These are phyloP conservation scores for Digitaria exilis DNA, from an alignment of 202 grass and related monocot species.

Conservation along the genomic window DNA sequence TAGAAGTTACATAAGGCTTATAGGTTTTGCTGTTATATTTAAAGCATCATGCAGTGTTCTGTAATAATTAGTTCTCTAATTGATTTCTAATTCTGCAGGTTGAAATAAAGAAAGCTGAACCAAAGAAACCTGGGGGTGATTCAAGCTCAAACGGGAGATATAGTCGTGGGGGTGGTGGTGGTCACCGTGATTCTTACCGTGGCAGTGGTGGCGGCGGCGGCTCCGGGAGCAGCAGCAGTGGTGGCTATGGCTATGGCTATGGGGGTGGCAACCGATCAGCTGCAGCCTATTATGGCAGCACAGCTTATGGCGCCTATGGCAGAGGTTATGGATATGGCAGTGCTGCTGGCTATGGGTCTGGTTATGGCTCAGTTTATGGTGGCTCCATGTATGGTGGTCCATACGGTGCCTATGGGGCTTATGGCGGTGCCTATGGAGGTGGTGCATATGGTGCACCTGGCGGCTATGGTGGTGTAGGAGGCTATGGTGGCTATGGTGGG, in stretches of 20 bases:
- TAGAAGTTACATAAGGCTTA: not conserved
- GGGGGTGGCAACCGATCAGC: constrained; percentile 58
- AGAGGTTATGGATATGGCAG: constrained; percentile 63
- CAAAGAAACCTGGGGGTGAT: constrained; percentile 84
- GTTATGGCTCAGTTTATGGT: constrained; percentile 64
- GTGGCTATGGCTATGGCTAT: constrained; percentile 60
- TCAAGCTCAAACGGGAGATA: constrained; percentile 57
- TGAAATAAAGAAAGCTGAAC: constrained; percentile 98
- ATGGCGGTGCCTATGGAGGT: constrained; percentile 51
- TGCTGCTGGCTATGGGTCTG: constrained; percentile 54
- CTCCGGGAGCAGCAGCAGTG: constrained; percentile 38
- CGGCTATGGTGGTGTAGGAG: constrained; percentile 55
- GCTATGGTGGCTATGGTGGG: constrained; percentile 58
- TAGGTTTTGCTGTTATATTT: not conserved
- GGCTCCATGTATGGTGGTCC: constrained; percentile 61
- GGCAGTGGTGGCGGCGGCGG: constrained; percentile 24
- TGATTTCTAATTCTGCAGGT: constrained; percentile 65
- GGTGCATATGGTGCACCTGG: constrained; percentile 53
- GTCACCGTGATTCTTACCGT: constrained; percentile 47
- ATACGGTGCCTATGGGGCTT: constrained; percentile 59
- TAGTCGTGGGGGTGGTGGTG: constrained; percentile 47
- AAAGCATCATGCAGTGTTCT: not conserved
- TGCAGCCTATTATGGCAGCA: constrained; percentile 68
- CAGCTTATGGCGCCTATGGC: constrained; percentile 69
- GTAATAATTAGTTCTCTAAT: not conserved